These are phyloP conservation scores for Tolypocladium ovalisporum DNA, from an alignment of 2,329 filamentous ascomycete genomes.

Conservation along the genomic window DNA sequence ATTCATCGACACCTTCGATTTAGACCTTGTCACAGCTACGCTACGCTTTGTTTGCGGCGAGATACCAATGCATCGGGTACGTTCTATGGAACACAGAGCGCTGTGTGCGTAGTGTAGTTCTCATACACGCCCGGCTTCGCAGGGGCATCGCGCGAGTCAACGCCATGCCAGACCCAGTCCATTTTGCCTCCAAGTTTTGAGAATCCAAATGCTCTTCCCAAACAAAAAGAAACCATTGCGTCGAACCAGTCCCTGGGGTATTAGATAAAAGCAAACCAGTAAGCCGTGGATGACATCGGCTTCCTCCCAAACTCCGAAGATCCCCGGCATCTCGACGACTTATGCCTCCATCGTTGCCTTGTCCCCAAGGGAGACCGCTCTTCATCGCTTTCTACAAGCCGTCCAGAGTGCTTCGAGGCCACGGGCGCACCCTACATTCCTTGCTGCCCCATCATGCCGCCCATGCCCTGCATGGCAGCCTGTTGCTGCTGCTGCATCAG, in stretches of 20 bases:
- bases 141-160: background rate
- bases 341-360: background rate
- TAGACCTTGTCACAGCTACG: background rate
- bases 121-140: background rate
- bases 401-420: too few relatives aligned
- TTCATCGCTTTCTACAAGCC: background rate
- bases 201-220: background rate
- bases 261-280: background rate
- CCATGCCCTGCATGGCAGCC: slow-evolving; percentile 39
- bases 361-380: background rate
- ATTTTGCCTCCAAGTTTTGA: background rate
- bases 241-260: slow-evolving; percentile 1
- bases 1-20: too few relatives aligned
- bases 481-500: slow-evolving; percentile 26
- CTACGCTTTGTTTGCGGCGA: background rate
- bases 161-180: background rate
- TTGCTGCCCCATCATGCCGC: slow-evolving; percentile 41
- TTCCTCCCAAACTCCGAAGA: background rate
- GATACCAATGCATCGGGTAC: background rate
- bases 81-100: background rate
- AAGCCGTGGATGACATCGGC: background rate
- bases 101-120: background rate
- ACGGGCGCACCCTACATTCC: slow-evolving; percentile 27
- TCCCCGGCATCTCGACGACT: background rate
- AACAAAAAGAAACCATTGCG: background rate